Base-by-base conservation (phyloP, 371 early-diverging fungal species). In the Lichtheimia ornata region DNA sequence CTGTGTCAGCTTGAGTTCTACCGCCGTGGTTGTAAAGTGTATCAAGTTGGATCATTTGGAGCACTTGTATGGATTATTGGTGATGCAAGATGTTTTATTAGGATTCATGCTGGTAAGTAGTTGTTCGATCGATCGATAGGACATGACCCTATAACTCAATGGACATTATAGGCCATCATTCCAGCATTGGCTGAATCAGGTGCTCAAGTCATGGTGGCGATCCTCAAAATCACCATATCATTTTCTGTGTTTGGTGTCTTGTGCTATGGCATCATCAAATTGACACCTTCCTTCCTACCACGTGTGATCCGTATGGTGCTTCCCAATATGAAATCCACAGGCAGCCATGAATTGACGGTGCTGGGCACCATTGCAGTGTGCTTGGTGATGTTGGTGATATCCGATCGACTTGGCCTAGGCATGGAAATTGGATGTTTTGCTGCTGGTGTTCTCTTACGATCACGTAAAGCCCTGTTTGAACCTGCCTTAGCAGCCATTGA, bases 351-450 rank as follows among this genome's bases (percentile, higher is more conserved):
- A 58, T 65, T 85, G 30, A 74, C 72, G 59, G 55, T 88, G 42
- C 62, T 88, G 15, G 80, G 79, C 5, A 72, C 76, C 2, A 71
- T 87, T n/a, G 79, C 81, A 9, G 55, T 81, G 13, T 84, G 86
- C 51, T 63, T 86, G 70, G 52, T 70, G 28, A 73, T 83, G 66
- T 61, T 83, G 17, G 43, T 75, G 9, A 25, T 86, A 9, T 77
- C 82, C 6, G 72, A 66, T 7, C 40, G 59, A 22, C 70, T 87
- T 24, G 84, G 82, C 1, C 62, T 85, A 20, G 81, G 82, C 24
- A 76, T 83, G 70, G 88, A 88, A 63, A 28, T 88, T 6, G 84
- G 83, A 2, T 86, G 84, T 47, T 88, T 88, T 72, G 81, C 85
- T 3, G 87, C 85, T 1, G 88, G 88, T 45, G 83, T 86, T 7